Evolutionary conservation across 2,329 filamentous ascomycete genomes (phyloP), one percentile per base, ranked within the genome.

Genomic region (Fusarium dlaminii): DNA sequence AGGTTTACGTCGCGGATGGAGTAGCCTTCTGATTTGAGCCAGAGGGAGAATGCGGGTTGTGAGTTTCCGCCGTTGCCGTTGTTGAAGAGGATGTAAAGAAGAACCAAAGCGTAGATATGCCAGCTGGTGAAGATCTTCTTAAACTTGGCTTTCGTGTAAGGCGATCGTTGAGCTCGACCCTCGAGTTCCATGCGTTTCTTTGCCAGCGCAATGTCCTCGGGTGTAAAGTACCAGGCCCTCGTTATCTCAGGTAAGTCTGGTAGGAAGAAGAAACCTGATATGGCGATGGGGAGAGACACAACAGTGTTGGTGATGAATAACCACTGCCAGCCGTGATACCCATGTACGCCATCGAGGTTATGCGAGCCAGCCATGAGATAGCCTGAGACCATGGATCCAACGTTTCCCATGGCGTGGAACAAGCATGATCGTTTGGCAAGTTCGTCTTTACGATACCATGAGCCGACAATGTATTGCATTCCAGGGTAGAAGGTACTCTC

Each of bases 51-150:
- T 0, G 89, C 86, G 0, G 90, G 90, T 75, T 90, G 87, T 13
- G 84, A 83, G 8, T 79, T 80, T 3, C 84, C 82, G 2, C 81
- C 83, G 32, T 76, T 76, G 3, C 87, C 89, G 73, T 93, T 92
- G 79, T 91, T 92, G 83, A 92, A 93, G 45, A 88, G 85, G 75
- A 92, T 84, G 73, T 93, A 93, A 0, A 92, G 78, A 1, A 88
- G 62, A 0, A 86, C 86, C 7, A 93, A 81, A 1, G 87, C 73
- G 60, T 91, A 93, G 3, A 93, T 89, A 63, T 91, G 91, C 91
- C 91, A 93, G 12, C 87, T 88, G 0, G 85, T 84, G 64, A 92
- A 88, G 39, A 92, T 92, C 75, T 87, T 89, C 75, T 84, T 84
- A 34, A 92, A 77, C 79, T 91, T 92, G 80, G 79, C 75, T 48